These are phyloP conservation scores for Adansonia gregorii DNA, from an alignment of 441 rosid genomes.

Conservation along the genomic window DNA sequence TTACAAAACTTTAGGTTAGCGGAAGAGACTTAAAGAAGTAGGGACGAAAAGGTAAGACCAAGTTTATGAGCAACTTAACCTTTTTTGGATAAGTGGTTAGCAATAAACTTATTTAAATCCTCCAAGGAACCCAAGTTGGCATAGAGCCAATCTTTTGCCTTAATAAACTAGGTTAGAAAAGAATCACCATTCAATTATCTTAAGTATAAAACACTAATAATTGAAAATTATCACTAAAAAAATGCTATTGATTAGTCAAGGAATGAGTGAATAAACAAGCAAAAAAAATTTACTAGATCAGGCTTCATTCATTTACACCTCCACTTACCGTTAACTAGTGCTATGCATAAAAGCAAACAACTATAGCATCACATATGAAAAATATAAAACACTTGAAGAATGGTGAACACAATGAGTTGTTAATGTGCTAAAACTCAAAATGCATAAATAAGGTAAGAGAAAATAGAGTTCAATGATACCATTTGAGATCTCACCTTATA, in stretches of 20 bases:
- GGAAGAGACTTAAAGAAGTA: neutral
- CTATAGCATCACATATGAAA: neutral
- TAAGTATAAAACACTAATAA: neutral
- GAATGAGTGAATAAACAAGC: neutral
- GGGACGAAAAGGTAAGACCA: neutral
- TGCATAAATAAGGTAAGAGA: neutral
- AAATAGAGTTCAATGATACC: neutral
- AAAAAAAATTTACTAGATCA: neutral
- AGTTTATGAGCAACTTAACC: neutral
- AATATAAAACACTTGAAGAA: neutral
- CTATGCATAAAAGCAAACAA: neutral
- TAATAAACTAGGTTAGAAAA: neutral
- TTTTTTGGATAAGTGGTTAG: neutral
- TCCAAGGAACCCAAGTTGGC: neutral
- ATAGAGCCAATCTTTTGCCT: neutral
- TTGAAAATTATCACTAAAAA: neutral
- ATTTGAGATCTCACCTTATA: constrained; percentile 17
- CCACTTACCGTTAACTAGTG: neutral
- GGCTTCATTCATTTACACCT: neutral
- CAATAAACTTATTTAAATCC: neutral
- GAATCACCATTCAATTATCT: neutral
- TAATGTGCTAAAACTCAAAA: neutral
- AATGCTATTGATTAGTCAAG: neutral
- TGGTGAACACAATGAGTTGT: neutral
- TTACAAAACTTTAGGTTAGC: neutral